A percentile compares a stretch with the other conserved stretches of the same genome.
Conservation (phyloP, 2,329 filamentous ascomycete genomes). For the Grosmannia huntii region DNA sequence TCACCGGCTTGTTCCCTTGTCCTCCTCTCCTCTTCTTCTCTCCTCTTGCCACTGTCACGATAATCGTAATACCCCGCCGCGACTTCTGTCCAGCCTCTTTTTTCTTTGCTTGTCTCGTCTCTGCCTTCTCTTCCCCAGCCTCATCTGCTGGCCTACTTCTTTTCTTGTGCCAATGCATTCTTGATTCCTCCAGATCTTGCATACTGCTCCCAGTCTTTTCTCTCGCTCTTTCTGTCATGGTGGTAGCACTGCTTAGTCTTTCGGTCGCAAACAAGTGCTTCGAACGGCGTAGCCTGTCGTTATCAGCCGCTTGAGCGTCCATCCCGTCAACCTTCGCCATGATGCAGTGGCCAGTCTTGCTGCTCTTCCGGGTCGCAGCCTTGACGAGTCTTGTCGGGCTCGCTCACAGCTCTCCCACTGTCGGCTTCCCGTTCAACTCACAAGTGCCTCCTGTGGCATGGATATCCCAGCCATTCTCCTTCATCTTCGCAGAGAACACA, state of each 20-base stretch:
- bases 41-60: neutral
- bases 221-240: neutral
- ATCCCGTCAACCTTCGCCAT: neutral
- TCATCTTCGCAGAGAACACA: conserved; percentile 60
- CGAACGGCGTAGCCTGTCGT: neutral
- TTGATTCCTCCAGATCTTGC: neutral
- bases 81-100: neutral
- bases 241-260: neutral
- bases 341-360: neutral
- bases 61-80: neutral
- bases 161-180: neutral
- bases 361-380: neutral
- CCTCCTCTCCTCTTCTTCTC: neutral
- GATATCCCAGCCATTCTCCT: conserved; percentile 52
- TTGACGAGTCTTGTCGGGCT: conserved; percentile 8
- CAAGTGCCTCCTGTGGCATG: conserved; percentile 73
- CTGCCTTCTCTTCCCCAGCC: neutral
- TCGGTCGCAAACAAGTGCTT: neutral
- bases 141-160: neutral
- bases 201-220: neutral
- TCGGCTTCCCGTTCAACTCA: conserved; percentile 65
- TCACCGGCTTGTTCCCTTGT: neutral
- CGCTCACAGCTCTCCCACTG: conserved; percentile 23
- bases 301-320: neutral
- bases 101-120: neutral